phyloP scores from a whole-genome alignment of 2,329 filamentous ascomycete genomes.

The Aspergillus brasiliensis region DNA sequence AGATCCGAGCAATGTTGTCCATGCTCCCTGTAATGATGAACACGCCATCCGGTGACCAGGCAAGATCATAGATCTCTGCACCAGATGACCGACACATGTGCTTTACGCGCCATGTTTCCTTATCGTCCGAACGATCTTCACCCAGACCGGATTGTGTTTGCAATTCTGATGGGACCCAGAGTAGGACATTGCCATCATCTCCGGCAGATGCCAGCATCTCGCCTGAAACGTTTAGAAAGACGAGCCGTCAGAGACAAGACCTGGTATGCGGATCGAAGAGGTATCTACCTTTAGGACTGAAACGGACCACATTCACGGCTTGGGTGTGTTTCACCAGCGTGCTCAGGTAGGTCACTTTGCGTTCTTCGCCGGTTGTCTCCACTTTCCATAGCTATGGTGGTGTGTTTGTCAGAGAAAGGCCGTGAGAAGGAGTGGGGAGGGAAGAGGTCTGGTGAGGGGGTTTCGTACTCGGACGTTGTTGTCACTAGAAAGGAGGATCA shows the following conservation, averaged over 20 bases:
- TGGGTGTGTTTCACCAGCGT: constrained; percentile 93
- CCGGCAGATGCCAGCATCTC: constrained; percentile 93
- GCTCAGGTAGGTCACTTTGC: constrained; percentile 87
- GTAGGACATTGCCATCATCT: constrained; percentile 93
- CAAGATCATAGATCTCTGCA: constrained; percentile 95
- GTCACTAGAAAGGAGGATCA: constrained; percentile 54
- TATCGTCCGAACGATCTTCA: constrained; percentile 84
- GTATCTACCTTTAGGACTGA: constrained; percentile 79
- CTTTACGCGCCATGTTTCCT: constrained; percentile 94
- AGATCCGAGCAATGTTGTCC: constrained; percentile 97
- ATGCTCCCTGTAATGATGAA: constrained; percentile 99
- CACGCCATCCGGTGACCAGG: constrained; percentile 95
- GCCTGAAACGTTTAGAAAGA: constrained; percentile 56
- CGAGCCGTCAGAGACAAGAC: neutral
- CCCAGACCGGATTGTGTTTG: constrained; percentile 70
- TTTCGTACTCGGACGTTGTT: constrained; percentile 83
- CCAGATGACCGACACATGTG: constrained; percentile 96
- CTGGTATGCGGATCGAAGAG: neutral
- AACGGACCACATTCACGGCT: constrained; percentile 96
- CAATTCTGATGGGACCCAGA: constrained; percentile 89
- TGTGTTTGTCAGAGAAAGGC: constrained; percentile 39
- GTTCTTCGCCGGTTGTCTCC: constrained; percentile 78
- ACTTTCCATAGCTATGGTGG: constrained; percentile 79
- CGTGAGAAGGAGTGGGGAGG: constrained; percentile 9
- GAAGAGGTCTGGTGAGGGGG: constrained; percentile 18